Evolutionary conservation across 768 basidiomycete species (phyloP), one percentile per base, ranked within the genome.

Genomic region (Pseudohyphozyma bogoriensis): DNA sequence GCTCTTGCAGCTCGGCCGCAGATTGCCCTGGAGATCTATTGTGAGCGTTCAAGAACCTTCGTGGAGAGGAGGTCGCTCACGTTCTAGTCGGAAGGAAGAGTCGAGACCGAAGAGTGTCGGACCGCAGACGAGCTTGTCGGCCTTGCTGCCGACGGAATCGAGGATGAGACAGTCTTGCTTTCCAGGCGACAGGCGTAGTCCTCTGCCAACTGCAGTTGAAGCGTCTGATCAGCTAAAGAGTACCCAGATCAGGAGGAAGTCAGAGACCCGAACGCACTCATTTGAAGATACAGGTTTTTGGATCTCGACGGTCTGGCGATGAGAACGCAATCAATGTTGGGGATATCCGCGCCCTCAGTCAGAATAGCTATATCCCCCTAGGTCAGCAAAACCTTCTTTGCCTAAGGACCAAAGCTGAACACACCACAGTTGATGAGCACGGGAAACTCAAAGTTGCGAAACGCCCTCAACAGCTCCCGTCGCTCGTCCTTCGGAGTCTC

Each of bases 311-410:
- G 92, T 24, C 89, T 79, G 20, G 87, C 89, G 24, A 96, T 76
- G 36, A 96, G 72, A 12, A 96, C 80, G 63, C 91, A 95, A 69
- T 97, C 92, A 56, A 95, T 86, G 61, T 87, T 88, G 3, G 92
- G 92, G 54, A 96, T 89, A 76, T 97, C 92, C 24, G 90, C 83
- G 22, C 50, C 50, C 20, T 32, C 44, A 32, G n/a, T 50, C 33
- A 51, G 50, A 35, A 51, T 51, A 9, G 33, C 47, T 49, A 4
- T 11, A 47, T 9, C 28, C 9, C 26, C 13, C 16, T n/a, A 10
- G 15, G 45, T 24, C 9, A n/a, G 45, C 24, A 24, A 13, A 26
- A 22, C 51, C 5, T 57, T 49, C 58, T 60, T 33, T 15, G 12
- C 46, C 51, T 6, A 45, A 49, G 54, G 12, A 4, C 16, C 55